These are phyloP conservation scores for Debaryomyces psychrophilus DNA, from an alignment of 1,139 yeast species.

Conservation along the genomic window DNA sequence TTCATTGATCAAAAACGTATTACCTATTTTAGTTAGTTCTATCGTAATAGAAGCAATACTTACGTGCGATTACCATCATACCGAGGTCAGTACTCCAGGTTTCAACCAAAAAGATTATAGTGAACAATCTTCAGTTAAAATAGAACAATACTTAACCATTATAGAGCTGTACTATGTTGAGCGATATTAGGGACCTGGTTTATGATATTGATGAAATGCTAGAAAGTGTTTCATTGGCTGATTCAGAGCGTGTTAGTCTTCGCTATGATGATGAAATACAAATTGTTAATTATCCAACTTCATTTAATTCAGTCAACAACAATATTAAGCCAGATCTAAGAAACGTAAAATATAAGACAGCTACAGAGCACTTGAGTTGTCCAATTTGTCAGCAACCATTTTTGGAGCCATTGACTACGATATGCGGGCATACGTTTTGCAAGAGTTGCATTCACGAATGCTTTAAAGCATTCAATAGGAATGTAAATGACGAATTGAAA, in stretches of 20 bases:
- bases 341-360: slow-evolving; percentile 35
- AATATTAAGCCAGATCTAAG: slow-evolving; percentile 37
- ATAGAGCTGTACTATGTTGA: background rate
- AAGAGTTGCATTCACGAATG: slow-evolving; percentile 54
- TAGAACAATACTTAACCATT: background rate
- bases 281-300: slow-evolving; percentile 19
- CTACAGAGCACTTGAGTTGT: slow-evolving; percentile 58
- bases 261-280: slow-evolving; percentile 12
- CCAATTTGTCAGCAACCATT: slow-evolving; percentile 64
- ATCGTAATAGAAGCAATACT: background rate
- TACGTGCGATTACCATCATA: slow-evolving; percentile 1
- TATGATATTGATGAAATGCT: background rate
- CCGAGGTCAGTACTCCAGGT: background rate
- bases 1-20: background rate
- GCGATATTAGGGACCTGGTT: background rate
- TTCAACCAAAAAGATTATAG: background rate
- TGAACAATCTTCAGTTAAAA: background rate
- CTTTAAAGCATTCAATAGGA: slow-evolving; percentile 32
- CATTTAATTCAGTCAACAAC: slow-evolving; percentile 23
- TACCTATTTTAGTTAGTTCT: background rate
- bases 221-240: background rate
- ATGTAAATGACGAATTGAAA: slow-evolving; percentile 17
- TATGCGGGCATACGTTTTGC: slow-evolving; percentile 66
- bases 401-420: slow-evolving; percentile 55
- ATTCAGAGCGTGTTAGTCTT: background rate